Base-by-base conservation (phyloP, 768 basidiomycete species). In the Rhizopogon roseolus region DNA sequence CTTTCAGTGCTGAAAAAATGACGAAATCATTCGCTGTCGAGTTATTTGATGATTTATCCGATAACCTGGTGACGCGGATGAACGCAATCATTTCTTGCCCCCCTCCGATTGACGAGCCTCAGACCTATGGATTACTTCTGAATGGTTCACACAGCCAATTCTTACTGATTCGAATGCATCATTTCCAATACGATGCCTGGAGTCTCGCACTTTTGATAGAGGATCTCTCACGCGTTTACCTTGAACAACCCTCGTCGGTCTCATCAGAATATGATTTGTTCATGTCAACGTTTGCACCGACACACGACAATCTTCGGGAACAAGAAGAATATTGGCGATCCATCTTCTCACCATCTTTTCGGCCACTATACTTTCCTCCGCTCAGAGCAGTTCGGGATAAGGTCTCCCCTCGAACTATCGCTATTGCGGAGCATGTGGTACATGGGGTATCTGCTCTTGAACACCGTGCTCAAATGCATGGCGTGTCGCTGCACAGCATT, bases 161-260 rank as follows among this genome's bases (percentile, higher is more conserved):
- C 42, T 52, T 71, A 5, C 45, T 71, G 8, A 49, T 71, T n/a
- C 62, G 64, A n/a, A 63, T 79, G 32, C 76, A 79, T 53, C 78
- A 79, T 60, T 76, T 77, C 63, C 78, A 78, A 62, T 79, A 78
- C 57, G 78, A 79, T 48, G 78, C 76, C 6, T 73, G 75, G 74
- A 76, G 75, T 59, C 62, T 79, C 29, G 66, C 60, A 27, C 64
- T 78, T 22, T 57, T 79, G 11, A 46, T 75, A 1, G 63, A 73
- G 49, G 75, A 78, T 53, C 66, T 79, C n/a, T 57, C 64, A 11
- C 57, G 60, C 5, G 34, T 76, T 14, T 79, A 76, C 58, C 53
- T 56, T 5, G 69, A 64, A 5, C 50, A 55, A 16, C 53, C 56
- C 13, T 61, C 69, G 8, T 49, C 45, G 17, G 62, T 60, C 36